Evolutionary conservation across 805 yeast species (phyloP).

Genomic region (Pachysolen tannophilus): DNA sequence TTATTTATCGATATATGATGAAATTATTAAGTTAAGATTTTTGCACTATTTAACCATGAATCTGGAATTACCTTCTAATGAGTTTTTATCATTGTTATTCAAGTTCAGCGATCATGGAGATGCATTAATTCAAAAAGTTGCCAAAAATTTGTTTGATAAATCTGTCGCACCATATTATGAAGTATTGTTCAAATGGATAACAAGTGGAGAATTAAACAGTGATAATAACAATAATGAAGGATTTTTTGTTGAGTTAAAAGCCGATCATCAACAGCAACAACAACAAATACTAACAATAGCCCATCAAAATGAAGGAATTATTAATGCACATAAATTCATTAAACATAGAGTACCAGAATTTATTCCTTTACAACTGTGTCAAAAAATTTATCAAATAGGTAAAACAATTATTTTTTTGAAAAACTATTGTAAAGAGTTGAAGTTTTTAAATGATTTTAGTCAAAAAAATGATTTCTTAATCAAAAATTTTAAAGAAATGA

Average conservation of each 20-base stretch:
- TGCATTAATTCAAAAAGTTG: slow-evolving; percentile 31
- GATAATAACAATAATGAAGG: slow-evolving; percentile 40
- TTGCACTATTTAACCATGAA: slow-evolving; percentile 35
- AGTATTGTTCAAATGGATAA: slow-evolving; percentile 58
- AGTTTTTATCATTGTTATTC: slow-evolving; percentile 46
- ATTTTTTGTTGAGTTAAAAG: slow-evolving; percentile 41
- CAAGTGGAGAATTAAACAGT: slow-evolving; percentile 46
- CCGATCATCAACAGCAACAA: not conserved
- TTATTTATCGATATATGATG: slow-evolving; percentile 35
- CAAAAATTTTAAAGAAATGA: too few species aligned
- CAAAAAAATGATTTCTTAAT: too few species aligned
- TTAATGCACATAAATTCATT: slow-evolving; percentile 3
- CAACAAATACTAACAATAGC: not conserved
- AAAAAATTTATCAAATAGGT: slow-evolving; percentile 59
- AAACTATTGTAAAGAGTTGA: slow-evolving; percentile 55
- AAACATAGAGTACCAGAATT: slow-evolving; percentile 36
- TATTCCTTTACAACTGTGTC: slow-evolving; percentile 29
- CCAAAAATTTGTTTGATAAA: slow-evolving; percentile 34
- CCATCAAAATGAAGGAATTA: not conserved
- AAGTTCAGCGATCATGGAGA: slow-evolving; percentile 60
- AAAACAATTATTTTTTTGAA: slow-evolving; percentile 59
- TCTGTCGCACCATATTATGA: slow-evolving; percentile 54
- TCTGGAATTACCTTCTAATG: slow-evolving; percentile 32
- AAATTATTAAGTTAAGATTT: slow-evolving; percentile 50
- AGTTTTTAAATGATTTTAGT: slow-evolving; percentile 48